Percentiles rank a stretch among this genome's conserved stretches.
These are phyloP conservation scores for Citrullus mucosospermus DNA, from an alignment of 306 rosid species.

Conservation along the genomic window DNA sequence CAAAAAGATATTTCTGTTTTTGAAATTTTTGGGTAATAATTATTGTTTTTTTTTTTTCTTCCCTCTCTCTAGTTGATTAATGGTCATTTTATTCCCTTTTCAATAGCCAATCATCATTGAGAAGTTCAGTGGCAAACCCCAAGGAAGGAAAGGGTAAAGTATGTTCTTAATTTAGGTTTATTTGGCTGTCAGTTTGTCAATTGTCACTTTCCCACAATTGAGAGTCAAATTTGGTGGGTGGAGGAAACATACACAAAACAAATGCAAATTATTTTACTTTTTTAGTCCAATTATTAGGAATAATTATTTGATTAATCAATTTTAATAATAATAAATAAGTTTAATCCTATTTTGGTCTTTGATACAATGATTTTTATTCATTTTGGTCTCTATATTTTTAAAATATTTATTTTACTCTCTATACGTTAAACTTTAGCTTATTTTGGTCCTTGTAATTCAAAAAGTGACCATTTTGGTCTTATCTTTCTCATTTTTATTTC, in stretches of 20 bases:
- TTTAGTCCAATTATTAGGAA: background rate
- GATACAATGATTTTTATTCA: no score
- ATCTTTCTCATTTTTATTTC: no score
- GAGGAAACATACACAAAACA: background rate
- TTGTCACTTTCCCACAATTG: background rate
- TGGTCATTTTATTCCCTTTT: background rate
- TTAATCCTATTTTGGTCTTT: no score
- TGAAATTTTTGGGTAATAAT: no score
- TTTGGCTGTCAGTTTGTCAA: background rate
- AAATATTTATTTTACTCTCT: no score
- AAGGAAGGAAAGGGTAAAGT: background rate
- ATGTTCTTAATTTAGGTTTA: background rate
- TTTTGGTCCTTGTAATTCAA: no score
- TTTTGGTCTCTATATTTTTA: no score
- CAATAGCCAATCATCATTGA: background rate
- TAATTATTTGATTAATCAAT: background rate
- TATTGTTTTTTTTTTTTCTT: no score
- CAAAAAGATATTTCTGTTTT: no score
- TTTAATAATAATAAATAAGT: background rate
- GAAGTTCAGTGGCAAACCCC: background rate
- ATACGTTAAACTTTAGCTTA: no score
- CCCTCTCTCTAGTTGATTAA: background rate
- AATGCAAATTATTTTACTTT: background rate
- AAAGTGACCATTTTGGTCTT: no score
- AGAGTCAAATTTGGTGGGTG: background rate